Evolutionary conservation across 306 rosid species (phyloP).

Genomic region (Glycine tomentella): DNA sequence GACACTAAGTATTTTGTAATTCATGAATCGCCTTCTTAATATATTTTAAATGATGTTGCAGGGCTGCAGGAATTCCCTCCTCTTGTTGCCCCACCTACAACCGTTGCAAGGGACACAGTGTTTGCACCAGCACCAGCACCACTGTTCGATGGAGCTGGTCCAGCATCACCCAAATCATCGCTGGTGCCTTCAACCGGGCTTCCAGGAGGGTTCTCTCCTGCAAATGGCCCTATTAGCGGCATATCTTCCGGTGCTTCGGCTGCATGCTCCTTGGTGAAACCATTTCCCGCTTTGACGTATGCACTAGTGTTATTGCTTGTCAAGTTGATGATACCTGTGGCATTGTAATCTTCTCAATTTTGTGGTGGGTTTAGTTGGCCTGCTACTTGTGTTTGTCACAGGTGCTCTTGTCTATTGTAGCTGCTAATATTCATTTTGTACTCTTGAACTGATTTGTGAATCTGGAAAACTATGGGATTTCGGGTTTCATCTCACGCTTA

Average conservation of each 20-base stretch:
- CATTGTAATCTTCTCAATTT: slow-evolving; percentile 57
- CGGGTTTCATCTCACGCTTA: slow-evolving; percentile 28
- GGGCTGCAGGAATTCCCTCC: slow-evolving; percentile 82
- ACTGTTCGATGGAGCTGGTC: slow-evolving; percentile 57
- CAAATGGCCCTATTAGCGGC: slow-evolving; percentile 69
- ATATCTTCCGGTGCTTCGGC: slow-evolving; percentile 64
- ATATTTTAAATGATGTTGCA: slow-evolving; percentile 53
- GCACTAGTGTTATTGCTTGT: slow-evolving; percentile 54
- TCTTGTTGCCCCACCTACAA: slow-evolving; percentile 78
- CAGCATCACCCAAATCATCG: slow-evolving; percentile 54
- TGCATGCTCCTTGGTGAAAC: slow-evolving; percentile 69
- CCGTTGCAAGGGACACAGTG: slow-evolving; percentile 57
- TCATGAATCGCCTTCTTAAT: slow-evolving; percentile 28
- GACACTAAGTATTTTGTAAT: not conserved
- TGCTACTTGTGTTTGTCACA: slow-evolving; percentile 27
- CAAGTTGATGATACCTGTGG: slow-evolving; percentile 54
- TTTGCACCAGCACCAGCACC: slow-evolving; percentile 86
- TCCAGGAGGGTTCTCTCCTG: slow-evolving; percentile 76
- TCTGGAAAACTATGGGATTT: slow-evolving; percentile 45
- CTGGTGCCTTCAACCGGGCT: slow-evolving; percentile 65
- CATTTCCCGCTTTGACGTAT: slow-evolving; percentile 54
- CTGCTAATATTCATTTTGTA: slow-evolving; percentile 49
- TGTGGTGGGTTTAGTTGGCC: slow-evolving; percentile 45
- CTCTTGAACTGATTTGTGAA: slow-evolving; percentile 54
- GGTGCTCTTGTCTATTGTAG: slow-evolving; percentile 50